phyloP scores from a whole-genome alignment of 2,329 filamentous ascomycete genomes.

The Dryadomyces sulphureus region DNA sequence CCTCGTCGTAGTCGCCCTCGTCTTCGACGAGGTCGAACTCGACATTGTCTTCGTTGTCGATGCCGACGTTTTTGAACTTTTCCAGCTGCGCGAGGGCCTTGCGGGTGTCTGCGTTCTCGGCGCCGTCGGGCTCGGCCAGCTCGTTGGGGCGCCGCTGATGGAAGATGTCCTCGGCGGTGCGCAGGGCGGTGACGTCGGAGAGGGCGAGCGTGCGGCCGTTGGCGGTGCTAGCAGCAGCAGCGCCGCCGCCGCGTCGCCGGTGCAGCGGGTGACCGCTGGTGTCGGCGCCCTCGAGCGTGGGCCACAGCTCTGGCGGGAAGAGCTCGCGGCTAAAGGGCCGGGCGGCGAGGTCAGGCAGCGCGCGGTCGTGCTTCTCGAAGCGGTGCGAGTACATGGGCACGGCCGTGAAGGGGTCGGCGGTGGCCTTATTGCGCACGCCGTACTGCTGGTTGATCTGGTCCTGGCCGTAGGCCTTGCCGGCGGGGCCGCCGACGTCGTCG shows the following conservation, averaged over 20 bases:
- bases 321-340: conserved; percentile 33
- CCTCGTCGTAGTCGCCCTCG: conserved; percentile 30
- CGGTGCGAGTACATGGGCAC: conserved; percentile 43
- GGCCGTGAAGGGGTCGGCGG: conserved; percentile 41
- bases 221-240: conserved; percentile 8
- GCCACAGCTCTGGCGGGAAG: conserved; percentile 41
- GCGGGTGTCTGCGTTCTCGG: conserved; percentile 7
- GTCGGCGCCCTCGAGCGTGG: conserved; percentile 35
- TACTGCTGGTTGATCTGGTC: conserved; percentile 44
- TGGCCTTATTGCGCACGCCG: conserved; percentile 38
- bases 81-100: conserved; percentile 30
- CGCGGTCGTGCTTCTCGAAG: conserved; percentile 34
- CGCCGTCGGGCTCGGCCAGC: conserved; percentile 4
- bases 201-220: conserved; percentile 26
- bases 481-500: conserved; percentile 14
- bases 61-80: conserved; percentile 26
- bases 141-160: conserved; percentile 19
- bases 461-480: conserved; percentile 32
- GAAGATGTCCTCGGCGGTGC: conserved; percentile 36
- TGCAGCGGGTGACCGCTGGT: conserved; percentile 13
- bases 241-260: background rate
- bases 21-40: conserved; percentile 33
- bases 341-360: conserved; percentile 36
- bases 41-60: conserved; percentile 19
- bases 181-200: conserved; percentile 30